Evolutionary conservation across 1,139 yeast species (phyloP), one percentile per base, ranked within the genome.

Genomic region (Diutina siamensis): DNA sequence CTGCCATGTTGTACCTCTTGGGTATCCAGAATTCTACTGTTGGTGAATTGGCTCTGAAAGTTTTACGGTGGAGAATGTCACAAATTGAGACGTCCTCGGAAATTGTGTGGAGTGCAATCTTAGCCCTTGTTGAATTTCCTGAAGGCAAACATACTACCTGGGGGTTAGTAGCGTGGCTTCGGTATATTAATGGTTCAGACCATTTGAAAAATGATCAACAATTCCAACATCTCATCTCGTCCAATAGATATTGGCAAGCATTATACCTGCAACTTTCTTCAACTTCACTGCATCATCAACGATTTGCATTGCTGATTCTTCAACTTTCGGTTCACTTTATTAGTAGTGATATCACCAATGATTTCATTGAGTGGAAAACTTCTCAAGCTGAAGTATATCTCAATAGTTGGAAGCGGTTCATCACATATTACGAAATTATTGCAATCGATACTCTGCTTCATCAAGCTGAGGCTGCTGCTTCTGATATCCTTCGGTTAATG

Each of bases 361-460:
- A 61, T 0, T 61, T 68, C 18, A 71, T 84, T 51, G 46, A 53
- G 1, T 82, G 88, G 82, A 61, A 67, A n/a, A 48, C 54, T 0
- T 21, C 54, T 0, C 51, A 65, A 1, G 55, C 54, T 2, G 56
- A 57, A 0, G 53, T 55, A 2, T 67, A 71, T 45, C 55, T 75
- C 34, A 66, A 65, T 15, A 76, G 78, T 44, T 88, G 96, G 96
- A 72, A 76, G 44, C 70, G 86, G 49, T 88, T 69, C 55, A 69
- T 78, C 32, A 84, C 95, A 0, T 63, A 88, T 13, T 83, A 78
- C 52, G 95, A 88, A 56, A 83, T 88, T 44, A 64, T 86, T 36
- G 94, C 88, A 1, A 73, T 88, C 44, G 97, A 88, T 58, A 81
- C 95, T 0, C 84, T 96, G 0, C 65, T 85, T 54, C 89, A 88